These are phyloP conservation scores for Globisporangium alternatum DNA, from an alignment of 352 stramenopile species.

Conservation along the genomic window DNA sequence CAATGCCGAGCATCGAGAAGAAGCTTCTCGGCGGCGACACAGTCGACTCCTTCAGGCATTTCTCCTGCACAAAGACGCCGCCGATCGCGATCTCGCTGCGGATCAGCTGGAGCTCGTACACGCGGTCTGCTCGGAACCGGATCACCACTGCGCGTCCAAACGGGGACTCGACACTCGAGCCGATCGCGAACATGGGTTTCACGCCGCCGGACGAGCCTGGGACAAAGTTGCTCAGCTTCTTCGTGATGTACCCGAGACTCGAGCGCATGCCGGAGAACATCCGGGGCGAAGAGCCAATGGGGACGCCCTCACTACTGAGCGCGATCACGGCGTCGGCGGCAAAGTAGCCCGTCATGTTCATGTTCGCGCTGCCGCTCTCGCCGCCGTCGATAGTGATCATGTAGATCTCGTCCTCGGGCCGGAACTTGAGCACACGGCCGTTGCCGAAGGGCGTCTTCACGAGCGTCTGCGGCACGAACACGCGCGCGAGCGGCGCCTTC, in stretches of 20 bases:
- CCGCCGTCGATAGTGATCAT: slow-evolving; percentile 46
- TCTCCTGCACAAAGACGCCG: slow-evolving; percentile 57
- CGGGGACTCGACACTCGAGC: slow-evolving; percentile 63
- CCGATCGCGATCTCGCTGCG: slow-evolving; percentile 32
- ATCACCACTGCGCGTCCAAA: slow-evolving; percentile 74
- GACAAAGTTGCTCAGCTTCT: slow-evolving; percentile 75
- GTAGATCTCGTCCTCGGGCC: slow-evolving; percentile 70
- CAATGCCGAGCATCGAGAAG: slow-evolving; percentile 56
- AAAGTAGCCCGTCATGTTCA: slow-evolving; percentile 51
- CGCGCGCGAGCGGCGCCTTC: slow-evolving; percentile 31
- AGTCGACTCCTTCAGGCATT: slow-evolving; percentile 37
- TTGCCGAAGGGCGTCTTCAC: slow-evolving; percentile 82
- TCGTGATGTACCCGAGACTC: slow-evolving; percentile 74
- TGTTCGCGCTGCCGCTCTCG: slow-evolving; percentile 21
- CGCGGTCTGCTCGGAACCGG: slow-evolving; percentile 58
- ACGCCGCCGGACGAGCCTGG: slow-evolving; percentile 27
- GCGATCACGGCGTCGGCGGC: slow-evolving; percentile 44
- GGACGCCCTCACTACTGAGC: slow-evolving; percentile 30
- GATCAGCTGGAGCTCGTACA: slow-evolving; percentile 73
- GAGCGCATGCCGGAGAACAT: slow-evolving; percentile 77
- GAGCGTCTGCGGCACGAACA: slow-evolving; percentile 49
- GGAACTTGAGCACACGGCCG: slow-evolving; percentile 57
- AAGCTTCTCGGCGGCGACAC: slow-evolving; percentile 66
- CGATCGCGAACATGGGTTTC: slow-evolving; percentile 53
- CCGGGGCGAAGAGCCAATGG: slow-evolving; percentile 45